Evolutionary conservation across 345 rosid species (phyloP).

Genomic region (Eucalyptus cloeziana): DNA sequence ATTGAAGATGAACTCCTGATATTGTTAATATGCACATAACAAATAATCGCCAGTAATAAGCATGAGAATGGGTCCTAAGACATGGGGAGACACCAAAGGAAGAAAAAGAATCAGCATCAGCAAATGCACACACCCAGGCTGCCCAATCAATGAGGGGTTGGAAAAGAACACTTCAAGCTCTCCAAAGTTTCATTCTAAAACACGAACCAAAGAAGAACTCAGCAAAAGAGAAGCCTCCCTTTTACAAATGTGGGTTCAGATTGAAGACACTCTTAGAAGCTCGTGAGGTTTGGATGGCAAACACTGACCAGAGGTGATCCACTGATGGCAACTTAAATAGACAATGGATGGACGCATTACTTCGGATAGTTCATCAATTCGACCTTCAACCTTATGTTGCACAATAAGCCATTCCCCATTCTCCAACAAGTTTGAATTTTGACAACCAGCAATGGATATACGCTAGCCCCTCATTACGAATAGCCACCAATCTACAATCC

Average conservation of each 20-base stretch:
- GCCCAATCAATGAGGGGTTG: neutral
- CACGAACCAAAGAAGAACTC: neutral
- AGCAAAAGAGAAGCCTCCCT: neutral
- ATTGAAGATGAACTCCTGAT: neutral
- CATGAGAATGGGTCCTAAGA: neutral
- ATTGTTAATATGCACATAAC: neutral
- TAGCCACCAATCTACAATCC: neutral
- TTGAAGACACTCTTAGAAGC: neutral
- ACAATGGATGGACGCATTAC: neutral
- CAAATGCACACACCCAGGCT: neutral
- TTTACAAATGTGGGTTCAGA: neutral
- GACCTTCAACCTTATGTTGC: neutral
- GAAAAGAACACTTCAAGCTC: neutral
- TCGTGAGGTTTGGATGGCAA: neutral
- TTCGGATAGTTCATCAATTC: neutral
- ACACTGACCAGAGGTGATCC: neutral
- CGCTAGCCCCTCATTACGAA: neutral
- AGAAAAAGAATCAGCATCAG: neutral
- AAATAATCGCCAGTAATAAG: neutral
- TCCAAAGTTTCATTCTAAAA: neutral
- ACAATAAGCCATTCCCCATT: neutral
- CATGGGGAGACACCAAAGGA: neutral
- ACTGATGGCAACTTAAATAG: neutral
- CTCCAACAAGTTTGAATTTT: neutral
- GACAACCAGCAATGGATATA: neutral